Evolutionary conservation across 2,329 filamentous ascomycete species (phyloP), one percentile per base, ranked within the genome.

Genomic region (Clathrospora elynae): DNA sequence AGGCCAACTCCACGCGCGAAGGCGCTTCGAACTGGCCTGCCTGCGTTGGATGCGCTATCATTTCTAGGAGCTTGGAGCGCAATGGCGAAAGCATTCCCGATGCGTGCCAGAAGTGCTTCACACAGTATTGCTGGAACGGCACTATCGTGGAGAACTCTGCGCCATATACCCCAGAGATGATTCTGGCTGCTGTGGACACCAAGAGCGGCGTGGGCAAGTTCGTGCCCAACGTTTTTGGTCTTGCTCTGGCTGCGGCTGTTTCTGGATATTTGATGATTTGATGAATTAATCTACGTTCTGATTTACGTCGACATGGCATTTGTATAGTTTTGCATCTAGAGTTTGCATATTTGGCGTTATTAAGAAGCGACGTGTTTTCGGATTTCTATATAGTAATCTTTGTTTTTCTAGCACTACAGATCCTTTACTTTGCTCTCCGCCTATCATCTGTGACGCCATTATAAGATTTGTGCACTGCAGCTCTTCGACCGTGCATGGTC

Each of bases 41-140:
- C 2, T 99, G 92, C 59, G 86, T 96, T 4, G 90, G 85, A 14
- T 99, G 93, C 71, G 93, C 92, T 4, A 84, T 95, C 25, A 78
- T 97, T 11, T 82, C 80, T 38, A 82, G 92, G 49, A 90, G 85
- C 55, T 81, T 93, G 53, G 77, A 83, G 48, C 80, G 89, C 35
- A 92, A 88, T 0, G 76, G 78, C 12, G 86, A 86, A 0, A 51
- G 73, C 0, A 78, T 91, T 1, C 92, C 92, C 0, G 76, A 79
- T 0, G 82, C 81, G 7, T 99, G 93, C 74, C 76, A 73, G 29
- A 62, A 78, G 35, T 99, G 93, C 74, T 97, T 96, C 70, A 55
- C 75, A 9, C 71, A 75, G 13, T 96, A 96, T 74, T 99, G 93
- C 79, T 99, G 93, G 93, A 82, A 96, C 67, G 93, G 93, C n/a